phyloP scores from a whole-genome alignment of 139 green algal species.

The Tetraselmis chui region DNA sequence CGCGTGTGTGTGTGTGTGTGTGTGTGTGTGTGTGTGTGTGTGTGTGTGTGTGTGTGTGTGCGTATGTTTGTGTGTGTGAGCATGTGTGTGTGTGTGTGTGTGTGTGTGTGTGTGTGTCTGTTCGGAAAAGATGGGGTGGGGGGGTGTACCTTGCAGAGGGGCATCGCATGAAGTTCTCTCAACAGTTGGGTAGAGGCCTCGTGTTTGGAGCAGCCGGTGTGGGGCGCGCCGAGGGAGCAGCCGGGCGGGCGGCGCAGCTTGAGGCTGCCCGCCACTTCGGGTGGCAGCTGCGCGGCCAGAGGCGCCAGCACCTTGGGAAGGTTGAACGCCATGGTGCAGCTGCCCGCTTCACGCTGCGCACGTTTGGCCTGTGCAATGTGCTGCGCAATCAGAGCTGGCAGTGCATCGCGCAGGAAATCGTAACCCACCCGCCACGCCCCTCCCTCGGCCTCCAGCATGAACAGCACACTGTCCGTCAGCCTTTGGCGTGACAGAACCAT shows the following conservation, averaged over 20 bases:
- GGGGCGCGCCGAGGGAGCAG: neutral
- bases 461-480: neutral
- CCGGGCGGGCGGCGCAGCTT: neutral
- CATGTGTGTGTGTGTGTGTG: too few relatives aligned
- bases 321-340: neutral
- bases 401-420: neutral
- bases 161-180: neutral
- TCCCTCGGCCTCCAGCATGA: neutral
- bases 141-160: neutral
- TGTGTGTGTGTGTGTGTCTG: too few relatives aligned
- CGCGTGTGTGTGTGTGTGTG: too few relatives aligned
- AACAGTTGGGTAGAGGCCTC: neutral
- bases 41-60: too few relatives aligned
- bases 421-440: neutral
- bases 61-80: too few relatives aligned
- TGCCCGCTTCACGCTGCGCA: neutral
- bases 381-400: neutral
- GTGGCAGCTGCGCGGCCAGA: neutral
- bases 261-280: neutral
- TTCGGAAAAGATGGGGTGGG: too few relatives aligned
- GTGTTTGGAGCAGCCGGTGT: neutral
- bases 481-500: neutral
- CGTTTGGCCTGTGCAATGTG: neutral
- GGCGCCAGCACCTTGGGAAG: neutral
- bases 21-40: too few relatives aligned